Percentiles rank a stretch among this genome's conserved stretches.
Evolutionary conservation across 2,329 filamentous ascomycete species (phyloP).

Genomic region (Leptographium flavum): DNA sequence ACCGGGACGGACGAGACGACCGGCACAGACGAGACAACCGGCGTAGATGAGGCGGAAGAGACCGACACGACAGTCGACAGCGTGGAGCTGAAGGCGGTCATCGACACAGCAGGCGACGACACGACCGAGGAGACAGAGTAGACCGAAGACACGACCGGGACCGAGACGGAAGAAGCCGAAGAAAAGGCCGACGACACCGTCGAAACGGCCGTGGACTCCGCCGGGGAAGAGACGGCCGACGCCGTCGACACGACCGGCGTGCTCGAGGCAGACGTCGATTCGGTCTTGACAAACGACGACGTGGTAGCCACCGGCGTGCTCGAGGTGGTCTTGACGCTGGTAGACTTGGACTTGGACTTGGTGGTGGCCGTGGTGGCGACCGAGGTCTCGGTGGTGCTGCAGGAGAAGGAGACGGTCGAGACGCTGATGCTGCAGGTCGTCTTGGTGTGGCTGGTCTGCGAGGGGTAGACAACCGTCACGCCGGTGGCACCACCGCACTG

Average conservation of each 20-base stretch:
- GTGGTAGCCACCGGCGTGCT: conserved; percentile 6
- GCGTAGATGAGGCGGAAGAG: neutral
- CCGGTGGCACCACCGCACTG: conserved; percentile 86
- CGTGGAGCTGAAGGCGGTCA: conserved; percentile 12
- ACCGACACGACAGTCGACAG: conserved; percentile 4
- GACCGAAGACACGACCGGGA: neutral
- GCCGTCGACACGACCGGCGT: neutral
- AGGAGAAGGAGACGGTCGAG: conserved; percentile 64
- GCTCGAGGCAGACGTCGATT: neutral
- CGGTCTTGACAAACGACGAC: neutral
- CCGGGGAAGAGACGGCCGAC: conserved; percentile 1
- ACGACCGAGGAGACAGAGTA: no score
- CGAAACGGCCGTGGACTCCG: neutral
- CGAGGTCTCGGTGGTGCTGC: conserved; percentile 24
- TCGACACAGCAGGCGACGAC: neutral
- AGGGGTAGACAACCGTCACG: conserved; percentile 56
- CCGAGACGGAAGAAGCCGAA: neutral
- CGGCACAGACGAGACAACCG: neutral
- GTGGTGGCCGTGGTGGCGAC: conserved; percentile 9
- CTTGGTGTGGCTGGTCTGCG: conserved; percentile 41
- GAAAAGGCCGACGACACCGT: conserved; percentile 1
- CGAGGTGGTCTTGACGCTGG: neutral
- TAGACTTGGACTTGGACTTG: neutral
- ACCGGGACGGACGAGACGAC: neutral
- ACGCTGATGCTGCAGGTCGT: conserved; percentile 56